Evolutionary conservation across 208 protist species (phyloP).

Genomic region (Crithidia fasciculata): DNA sequence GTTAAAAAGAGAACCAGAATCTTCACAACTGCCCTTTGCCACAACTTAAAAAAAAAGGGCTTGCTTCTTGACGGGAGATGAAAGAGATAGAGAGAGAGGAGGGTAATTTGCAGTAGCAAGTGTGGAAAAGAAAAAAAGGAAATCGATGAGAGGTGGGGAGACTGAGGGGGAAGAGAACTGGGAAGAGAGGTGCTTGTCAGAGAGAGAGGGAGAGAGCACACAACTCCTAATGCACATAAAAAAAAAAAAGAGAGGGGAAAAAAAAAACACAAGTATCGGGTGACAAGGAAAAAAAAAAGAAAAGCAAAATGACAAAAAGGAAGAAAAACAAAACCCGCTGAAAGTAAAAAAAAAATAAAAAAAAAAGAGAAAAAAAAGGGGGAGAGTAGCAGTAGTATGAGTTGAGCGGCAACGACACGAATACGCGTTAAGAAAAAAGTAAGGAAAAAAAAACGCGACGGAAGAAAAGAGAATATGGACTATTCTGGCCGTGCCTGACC

Average conservation of each 20-base stretch:
- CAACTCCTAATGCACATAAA: neutral
- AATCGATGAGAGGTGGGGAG: neutral
- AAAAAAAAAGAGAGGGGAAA: neutral
- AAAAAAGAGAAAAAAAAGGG: neutral
- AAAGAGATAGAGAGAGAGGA: neutral
- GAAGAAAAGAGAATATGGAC: neutral
- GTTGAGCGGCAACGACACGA: too few relatives aligned
- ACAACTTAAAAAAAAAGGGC: too few relatives aligned
- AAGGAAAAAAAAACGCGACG: conserved; percentile 1
- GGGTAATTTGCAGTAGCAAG: neutral
- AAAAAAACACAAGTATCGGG: neutral
- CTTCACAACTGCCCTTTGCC: too few relatives aligned
- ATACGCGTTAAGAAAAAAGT: neutral
- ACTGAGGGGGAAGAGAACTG: neutral
- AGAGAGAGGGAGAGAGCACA: neutral
- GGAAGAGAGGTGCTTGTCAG: too few relatives aligned
- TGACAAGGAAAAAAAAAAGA: neutral
- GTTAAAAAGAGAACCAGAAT: too few relatives aligned
- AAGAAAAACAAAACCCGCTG: neutral
- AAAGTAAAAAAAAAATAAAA: neutral
- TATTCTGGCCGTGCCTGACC: neutral
- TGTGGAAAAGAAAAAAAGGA: conserved; percentile 3
- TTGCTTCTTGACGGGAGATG: too few relatives aligned
- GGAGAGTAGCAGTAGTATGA: too few relatives aligned
- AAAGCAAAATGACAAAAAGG: neutral